Percentiles rank a stretch among this genome's conserved stretches.
Evolutionary conservation across 441 rosid species (phyloP).

Genomic region (Iberis amara): DNA sequence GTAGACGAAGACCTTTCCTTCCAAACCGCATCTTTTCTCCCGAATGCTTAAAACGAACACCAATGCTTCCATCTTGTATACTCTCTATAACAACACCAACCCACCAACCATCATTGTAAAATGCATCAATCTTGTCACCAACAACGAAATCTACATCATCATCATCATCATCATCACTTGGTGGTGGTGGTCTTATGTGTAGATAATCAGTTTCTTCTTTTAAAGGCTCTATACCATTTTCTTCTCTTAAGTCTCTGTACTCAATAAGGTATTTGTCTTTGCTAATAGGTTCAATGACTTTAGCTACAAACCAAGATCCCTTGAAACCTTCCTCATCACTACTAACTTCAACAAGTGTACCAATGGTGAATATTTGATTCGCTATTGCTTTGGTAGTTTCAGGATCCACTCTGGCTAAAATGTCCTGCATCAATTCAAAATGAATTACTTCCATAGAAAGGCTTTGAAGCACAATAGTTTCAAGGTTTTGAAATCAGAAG

Average conservation of each 20-base stretch:
- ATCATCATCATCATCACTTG: constrained; percentile 21
- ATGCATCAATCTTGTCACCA: constrained; percentile 75
- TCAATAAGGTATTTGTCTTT: constrained; percentile 48
- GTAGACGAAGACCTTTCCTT: constrained; percentile 27
- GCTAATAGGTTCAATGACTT: constrained; percentile 39
- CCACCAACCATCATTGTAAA: constrained; percentile 86
- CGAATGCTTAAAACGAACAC: constrained; percentile 44
- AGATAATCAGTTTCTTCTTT: constrained; percentile 46
- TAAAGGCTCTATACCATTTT: constrained; percentile 56
- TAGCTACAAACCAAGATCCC: constrained; percentile 83
- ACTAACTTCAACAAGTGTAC: constrained; percentile 62
- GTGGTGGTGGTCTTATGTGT: constrained; percentile 72
- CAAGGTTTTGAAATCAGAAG: neutral
- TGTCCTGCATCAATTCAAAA: constrained; percentile 21
- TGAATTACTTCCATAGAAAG: too few relatives aligned
- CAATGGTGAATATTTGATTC: constrained; percentile 33
- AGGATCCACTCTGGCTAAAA: constrained; percentile 12
- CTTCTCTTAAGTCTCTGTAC: constrained; percentile 61
- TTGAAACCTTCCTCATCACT: constrained; percentile 79
- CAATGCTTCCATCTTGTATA: constrained; percentile 34
- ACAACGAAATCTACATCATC: constrained; percentile 35
- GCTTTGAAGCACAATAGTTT: too few relatives aligned
- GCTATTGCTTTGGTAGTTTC: constrained; percentile 21
- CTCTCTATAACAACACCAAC: constrained; percentile 52
- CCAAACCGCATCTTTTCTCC: constrained; percentile 32